Evolutionary conservation across 2,329 filamentous ascomycete genomes (phyloP).

Genomic region (Aplosporella prunicola): DNA sequence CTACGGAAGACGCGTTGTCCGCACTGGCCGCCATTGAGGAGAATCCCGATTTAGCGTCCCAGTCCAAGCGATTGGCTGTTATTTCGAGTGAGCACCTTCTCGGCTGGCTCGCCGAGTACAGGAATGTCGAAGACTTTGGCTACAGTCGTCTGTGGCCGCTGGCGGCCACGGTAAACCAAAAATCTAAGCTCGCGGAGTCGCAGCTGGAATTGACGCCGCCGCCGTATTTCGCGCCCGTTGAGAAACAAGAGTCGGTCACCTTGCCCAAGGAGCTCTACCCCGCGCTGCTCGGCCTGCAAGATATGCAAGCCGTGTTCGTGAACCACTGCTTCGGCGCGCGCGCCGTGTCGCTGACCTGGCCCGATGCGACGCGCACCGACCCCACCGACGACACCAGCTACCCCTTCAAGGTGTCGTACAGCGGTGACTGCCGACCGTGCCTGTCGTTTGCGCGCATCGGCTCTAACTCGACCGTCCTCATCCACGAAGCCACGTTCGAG

Average conservation of each 20-base stretch:
- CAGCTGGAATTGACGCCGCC: background rate
- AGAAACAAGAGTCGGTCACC: background rate
- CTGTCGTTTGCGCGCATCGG: conserved; percentile 65
- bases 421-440: conserved; percentile 77
- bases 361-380: conserved; percentile 35
- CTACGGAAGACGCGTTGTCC: conserved; percentile 13
- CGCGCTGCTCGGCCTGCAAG: conserved; percentile 50
- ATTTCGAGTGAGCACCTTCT: conserved; percentile 64
- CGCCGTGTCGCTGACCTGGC: conserved; percentile 68
- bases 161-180: conserved; percentile 21
- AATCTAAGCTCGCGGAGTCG: background rate
- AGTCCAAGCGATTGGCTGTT: conserved; percentile 45
- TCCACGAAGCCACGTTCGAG: conserved; percentile 95
- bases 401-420: conserved; percentile 77
- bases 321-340: conserved; percentile 71
- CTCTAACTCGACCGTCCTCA: conserved; percentile 65
- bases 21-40: conserved; percentile 24
- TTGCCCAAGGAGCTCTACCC: conserved; percentile 24
- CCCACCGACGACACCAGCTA: background rate
- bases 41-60: conserved; percentile 13
- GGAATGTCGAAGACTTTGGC: conserved; percentile 66
- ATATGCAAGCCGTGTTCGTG: conserved; percentile 59
- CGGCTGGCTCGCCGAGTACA: conserved; percentile 69
- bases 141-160: conserved; percentile 51
- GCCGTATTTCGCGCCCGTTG: background rate